phyloP scores from a whole-genome alignment of 495 filamentous ascomycete genomes.

The Lentithecium fluviatile region DNA sequence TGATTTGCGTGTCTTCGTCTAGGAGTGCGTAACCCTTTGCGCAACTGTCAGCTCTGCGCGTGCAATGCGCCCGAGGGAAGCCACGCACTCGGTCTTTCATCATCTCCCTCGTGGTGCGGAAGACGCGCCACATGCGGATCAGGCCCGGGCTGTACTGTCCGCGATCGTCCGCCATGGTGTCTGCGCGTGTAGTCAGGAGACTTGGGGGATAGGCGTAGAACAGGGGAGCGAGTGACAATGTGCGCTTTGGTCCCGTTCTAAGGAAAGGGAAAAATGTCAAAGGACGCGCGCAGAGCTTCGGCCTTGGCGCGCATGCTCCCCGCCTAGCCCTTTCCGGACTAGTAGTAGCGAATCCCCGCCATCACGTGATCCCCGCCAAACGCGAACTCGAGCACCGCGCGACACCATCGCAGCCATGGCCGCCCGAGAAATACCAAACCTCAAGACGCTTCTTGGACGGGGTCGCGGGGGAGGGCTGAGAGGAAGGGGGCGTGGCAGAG shows the following conservation, averaged over 20 bases:
- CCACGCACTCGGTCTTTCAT: conserved; percentile 40
- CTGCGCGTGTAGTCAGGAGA: background rate
- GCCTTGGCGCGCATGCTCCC: background rate
- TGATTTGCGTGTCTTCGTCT: conserved; percentile 82
- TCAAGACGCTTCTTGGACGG: conserved; percentile 22
- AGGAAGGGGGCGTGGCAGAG: conserved; percentile 20
- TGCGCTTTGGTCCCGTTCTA: background rate
- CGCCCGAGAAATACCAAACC: conserved; percentile 27
- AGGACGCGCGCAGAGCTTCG: background rate
- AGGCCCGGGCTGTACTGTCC: conserved; percentile 21
- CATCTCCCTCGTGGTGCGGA: conserved; percentile 42
- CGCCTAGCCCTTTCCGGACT: background rate
- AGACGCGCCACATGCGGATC: conserved; percentile 40
- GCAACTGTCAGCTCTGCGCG: conserved; percentile 1
- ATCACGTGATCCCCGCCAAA: too few species aligned
- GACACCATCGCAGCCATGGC: conserved; percentile 19
- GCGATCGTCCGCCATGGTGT: conserved; percentile 25
- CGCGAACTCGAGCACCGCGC: background rate
- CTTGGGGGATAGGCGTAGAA: background rate
- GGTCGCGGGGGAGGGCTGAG: conserved; percentile 23
- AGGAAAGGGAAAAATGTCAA: conserved; percentile 21
- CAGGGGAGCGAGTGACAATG: background rate
- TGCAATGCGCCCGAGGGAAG: conserved; percentile 7
- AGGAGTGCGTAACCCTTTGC: conserved; percentile 84
- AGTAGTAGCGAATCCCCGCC: background rate